Conservation (phyloP, 2,329 filamentous ascomycete genomes). For the Ceratocystis cubensis region DNA sequence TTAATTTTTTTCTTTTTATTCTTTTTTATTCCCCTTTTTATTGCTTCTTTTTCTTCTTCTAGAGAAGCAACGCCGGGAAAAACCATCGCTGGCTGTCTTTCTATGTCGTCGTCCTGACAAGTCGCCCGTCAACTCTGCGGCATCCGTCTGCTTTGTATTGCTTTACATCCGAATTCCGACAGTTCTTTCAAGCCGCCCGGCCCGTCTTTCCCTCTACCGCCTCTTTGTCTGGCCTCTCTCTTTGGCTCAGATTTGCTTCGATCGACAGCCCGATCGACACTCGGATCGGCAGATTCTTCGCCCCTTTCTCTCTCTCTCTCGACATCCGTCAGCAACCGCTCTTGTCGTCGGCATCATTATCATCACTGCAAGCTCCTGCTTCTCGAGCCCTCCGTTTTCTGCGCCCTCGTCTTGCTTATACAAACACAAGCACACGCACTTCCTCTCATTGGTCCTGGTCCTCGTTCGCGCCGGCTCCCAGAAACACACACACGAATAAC, state of each 20-base stretch:
- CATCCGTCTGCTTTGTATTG: background rate
- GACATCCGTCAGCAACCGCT: too few relatives aligned
- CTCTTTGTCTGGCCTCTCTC: too few relatives aligned
- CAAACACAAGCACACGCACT: too few relatives aligned
- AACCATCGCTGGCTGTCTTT: too few relatives aligned
- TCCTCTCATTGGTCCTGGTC: too few relatives aligned
- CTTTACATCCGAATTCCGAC: background rate
- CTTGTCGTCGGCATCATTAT: too few relatives aligned
- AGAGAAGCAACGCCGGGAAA: too few relatives aligned
- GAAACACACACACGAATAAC: too few relatives aligned
- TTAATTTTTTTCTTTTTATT: background rate
- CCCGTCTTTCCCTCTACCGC: too few relatives aligned
- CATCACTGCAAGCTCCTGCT: background rate
- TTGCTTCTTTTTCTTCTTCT: conserved; percentile 9
- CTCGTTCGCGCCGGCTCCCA: too few relatives aligned
- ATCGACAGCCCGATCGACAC: background rate
- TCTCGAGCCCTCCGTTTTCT: background rate
- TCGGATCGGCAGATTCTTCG: background rate
- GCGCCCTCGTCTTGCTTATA: too few relatives aligned
- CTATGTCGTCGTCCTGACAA: background rate
- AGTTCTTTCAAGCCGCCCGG: background rate
- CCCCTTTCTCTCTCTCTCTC: background rate
- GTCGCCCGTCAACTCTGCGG: too few relatives aligned
- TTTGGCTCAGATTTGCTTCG: background rate
- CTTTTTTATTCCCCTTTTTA: background rate